These are phyloP conservation scores for Ophiognomonia clavigignenti-juglandacearum DNA, from an alignment of 2,329 filamentous ascomycete genomes.

Conservation along the genomic window DNA sequence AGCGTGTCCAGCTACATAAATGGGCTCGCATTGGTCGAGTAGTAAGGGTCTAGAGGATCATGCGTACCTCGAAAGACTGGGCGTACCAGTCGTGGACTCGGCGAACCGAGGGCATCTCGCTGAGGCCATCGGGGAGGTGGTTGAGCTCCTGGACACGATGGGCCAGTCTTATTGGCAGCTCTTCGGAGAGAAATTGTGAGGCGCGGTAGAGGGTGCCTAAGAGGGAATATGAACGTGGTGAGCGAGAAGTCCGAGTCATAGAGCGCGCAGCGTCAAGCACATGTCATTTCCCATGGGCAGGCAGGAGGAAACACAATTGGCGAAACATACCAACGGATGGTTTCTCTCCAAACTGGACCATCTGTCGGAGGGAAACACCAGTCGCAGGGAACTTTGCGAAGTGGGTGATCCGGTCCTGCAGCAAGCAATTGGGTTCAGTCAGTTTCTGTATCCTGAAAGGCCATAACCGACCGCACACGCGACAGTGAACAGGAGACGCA, in stretches of 20 bases:
- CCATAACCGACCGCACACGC: background rate
- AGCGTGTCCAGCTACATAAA: too few relatives aligned
- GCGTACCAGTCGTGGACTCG: constrained; percentile 98
- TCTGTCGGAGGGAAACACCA: constrained; percentile 92
- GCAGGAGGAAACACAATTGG: too few relatives aligned
- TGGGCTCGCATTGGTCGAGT: too few relatives aligned
- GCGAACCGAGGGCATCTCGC: constrained; percentile 95
- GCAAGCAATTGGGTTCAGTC: too few relatives aligned
- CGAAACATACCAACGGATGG: constrained; percentile 71
- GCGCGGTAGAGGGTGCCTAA: constrained; percentile 92
- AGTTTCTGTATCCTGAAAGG: too few relatives aligned
- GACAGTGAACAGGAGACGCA: background rate
- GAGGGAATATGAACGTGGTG: constrained; percentile 9
- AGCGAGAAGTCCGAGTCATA: constrained; percentile 7
- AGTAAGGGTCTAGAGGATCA: too few relatives aligned
- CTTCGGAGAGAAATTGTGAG: constrained; percentile 96
- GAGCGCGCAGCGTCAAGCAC: too few relatives aligned
- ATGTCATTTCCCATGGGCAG: too few relatives aligned
- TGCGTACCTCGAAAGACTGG: constrained; percentile 91
- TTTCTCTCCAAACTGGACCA: constrained; percentile 97
- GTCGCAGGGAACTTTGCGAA: constrained; percentile 97
- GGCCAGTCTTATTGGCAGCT: constrained; percentile 92
- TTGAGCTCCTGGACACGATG: constrained; percentile 94
- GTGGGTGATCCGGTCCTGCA: constrained; percentile 87
- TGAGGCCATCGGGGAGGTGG: constrained; percentile 88